Conservation (phyloP, 1,139 yeast genomes). For the Candida sanyaensis region DNA sequence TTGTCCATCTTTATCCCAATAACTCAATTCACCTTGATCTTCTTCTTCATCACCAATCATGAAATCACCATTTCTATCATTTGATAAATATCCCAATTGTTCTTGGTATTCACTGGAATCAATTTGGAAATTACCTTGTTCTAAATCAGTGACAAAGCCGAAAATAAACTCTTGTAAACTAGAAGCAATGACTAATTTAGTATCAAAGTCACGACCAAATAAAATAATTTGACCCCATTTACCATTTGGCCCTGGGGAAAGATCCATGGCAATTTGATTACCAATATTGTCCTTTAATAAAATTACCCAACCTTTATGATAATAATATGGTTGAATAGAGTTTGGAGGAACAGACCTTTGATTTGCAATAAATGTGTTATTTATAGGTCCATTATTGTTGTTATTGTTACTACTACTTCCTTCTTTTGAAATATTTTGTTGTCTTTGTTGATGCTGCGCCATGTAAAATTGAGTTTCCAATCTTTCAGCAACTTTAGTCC, state of each 20-base stretch:
- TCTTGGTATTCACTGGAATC: constrained; percentile 45
- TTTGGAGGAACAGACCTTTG: constrained; percentile 62
- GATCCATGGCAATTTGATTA: constrained; percentile 62
- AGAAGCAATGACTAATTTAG: constrained; percentile 59
- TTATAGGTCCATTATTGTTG: constrained; percentile 11
- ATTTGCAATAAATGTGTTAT: constrained; percentile 42
- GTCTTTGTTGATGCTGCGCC: constrained; percentile 30
- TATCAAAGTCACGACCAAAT: constrained; percentile 66
- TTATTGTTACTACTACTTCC: constrained; percentile 6
- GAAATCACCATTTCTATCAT: constrained; percentile 46
- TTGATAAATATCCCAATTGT: constrained; percentile 31
- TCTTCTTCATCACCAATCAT: constrained; percentile 53
- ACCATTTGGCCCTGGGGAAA: constrained; percentile 64
- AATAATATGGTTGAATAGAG: constrained; percentile 54
- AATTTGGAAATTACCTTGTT: constrained; percentile 52
- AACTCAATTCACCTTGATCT: constrained; percentile 43
- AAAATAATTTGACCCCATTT: constrained; percentile 63
- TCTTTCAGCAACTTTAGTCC: constrained; percentile 68
- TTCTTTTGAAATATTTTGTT: constrained; percentile 13
- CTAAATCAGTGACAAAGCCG: constrained; percentile 50
- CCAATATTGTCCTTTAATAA: constrained; percentile 59
- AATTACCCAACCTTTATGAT: constrained; percentile 64
- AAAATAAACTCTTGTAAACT: constrained; percentile 57
- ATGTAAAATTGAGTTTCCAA: constrained; percentile 45
- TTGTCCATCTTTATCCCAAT: constrained; percentile 35